Percentiles rank a stretch among this genome's conserved stretches.
Evolutionary conservation across 2,329 filamentous ascomycete species (phyloP).

Genomic region (Coniochaeta prunicola): DNA sequence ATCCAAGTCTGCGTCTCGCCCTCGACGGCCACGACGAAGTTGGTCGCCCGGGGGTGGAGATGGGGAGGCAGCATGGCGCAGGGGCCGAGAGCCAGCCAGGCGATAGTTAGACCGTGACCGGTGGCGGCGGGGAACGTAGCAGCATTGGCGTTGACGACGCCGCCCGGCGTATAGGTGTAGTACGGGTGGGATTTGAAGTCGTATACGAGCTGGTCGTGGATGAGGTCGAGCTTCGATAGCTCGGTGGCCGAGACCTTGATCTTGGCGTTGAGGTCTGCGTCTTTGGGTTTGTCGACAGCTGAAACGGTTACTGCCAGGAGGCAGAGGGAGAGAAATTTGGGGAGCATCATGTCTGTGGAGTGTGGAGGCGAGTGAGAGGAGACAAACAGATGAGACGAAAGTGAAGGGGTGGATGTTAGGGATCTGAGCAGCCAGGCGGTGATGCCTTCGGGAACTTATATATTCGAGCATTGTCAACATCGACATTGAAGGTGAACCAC

Average conservation of each 20-base stretch:
- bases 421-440: neutral
- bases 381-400: neutral
- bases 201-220: constrained; percentile 33
- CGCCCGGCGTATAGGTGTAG: constrained; percentile 35
- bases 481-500: neutral
- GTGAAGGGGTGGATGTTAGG: neutral
- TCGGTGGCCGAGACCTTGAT: neutral
- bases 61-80: constrained; percentile 45
- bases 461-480: neutral
- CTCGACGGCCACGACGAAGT: constrained; percentile 37
- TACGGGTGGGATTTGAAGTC: constrained; percentile 35
- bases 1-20: constrained; percentile 45
- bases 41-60: constrained; percentile 40
- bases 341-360: neutral
- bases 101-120: constrained; percentile 38
- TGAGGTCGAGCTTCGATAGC: neutral
- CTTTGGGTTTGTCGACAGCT: neutral
- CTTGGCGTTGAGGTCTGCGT: neutral
- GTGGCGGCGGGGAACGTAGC: constrained; percentile 41
- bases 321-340: neutral
- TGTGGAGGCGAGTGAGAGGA: neutral
- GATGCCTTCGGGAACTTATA: neutral
- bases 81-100: constrained; percentile 37
- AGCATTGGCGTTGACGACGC: constrained; percentile 43
- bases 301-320: neutral